Evolutionary conservation across 202 grass and related monocot species (phyloP).

Genomic region (Panicum virgatum): DNA sequence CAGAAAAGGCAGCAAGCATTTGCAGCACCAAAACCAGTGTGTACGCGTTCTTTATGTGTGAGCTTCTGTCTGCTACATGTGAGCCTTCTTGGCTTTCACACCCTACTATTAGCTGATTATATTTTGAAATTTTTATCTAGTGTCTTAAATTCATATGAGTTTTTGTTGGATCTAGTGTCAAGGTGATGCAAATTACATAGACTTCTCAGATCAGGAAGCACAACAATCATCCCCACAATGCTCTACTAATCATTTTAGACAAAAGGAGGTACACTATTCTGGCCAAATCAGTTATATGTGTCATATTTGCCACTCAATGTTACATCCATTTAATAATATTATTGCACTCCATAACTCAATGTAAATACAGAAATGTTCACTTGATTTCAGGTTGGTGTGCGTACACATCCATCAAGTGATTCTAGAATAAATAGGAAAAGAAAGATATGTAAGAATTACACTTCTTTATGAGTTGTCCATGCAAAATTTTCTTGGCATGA

Average conservation of each 20-base stretch:
- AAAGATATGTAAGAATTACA: not conserved
- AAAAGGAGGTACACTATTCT: not conserved
- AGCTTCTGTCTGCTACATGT: no score
- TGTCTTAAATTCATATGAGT: not conserved
- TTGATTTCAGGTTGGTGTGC: not conserved
- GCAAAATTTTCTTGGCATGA: no score
- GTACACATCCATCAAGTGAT: not conserved
- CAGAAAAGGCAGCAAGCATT: no score
- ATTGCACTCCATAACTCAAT: no score
- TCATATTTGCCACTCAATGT: not conserved
- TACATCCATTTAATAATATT: not conserved
- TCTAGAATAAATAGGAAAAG: not conserved
- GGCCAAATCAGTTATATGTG: not conserved
- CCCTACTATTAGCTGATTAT: not conserved
- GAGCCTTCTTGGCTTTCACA: no score
- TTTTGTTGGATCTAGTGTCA: not conserved
- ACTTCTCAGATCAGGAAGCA: not conserved
- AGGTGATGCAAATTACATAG: not conserved
- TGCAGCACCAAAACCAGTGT: no score
- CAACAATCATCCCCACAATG: not conserved
- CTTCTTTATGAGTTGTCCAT: not conserved
- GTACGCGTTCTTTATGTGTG: no score
- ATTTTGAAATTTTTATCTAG: not conserved
- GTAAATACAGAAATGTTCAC: no score
- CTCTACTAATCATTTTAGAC: not conserved